A percentile compares a stretch with the other conserved stretches of the same genome.
These are phyloP conservation scores for Boletus rufocinnamomeus DNA, from an alignment of 768 basidiomycete genomes.

Conservation along the genomic window DNA sequence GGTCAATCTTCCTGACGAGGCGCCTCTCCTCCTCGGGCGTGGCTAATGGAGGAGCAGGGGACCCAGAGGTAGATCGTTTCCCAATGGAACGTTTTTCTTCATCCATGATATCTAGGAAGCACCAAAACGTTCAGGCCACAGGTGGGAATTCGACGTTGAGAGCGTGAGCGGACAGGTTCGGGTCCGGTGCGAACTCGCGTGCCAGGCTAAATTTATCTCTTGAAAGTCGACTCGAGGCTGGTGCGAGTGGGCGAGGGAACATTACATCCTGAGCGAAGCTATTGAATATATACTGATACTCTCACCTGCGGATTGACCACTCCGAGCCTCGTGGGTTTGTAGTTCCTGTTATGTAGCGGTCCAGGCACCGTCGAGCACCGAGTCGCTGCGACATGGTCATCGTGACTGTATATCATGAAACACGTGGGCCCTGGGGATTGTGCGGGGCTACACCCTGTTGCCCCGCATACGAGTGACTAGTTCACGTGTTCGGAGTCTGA, in stretches of 20 bases:
- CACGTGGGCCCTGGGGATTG: too few species aligned
- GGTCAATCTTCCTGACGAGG: constrained; percentile 41
- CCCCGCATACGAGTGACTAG: too few species aligned
- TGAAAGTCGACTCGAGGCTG: neutral
- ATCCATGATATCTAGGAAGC: constrained; percentile 16
- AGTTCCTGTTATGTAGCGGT: neutral
- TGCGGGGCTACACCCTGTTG: too few species aligned
- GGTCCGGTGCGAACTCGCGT: neutral
- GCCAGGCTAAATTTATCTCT: neutral
- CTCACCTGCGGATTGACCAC: neutral
- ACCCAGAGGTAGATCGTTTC: neutral
- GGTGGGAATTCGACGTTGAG: neutral
- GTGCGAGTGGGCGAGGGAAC: neutral
- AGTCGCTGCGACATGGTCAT: neutral
- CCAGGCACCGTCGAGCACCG: neutral
- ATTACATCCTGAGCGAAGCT: too few species aligned
- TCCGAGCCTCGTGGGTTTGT: neutral
- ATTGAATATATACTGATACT: neutral
- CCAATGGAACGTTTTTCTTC: constrained; percentile 18
- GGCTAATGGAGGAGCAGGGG: constrained; percentile 17
- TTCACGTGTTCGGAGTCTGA: too few species aligned
- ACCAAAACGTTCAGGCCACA: neutral
- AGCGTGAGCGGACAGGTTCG: neutral
- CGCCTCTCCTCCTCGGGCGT: constrained; percentile 37
- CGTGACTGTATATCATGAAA: too few species aligned